These are phyloP conservation scores for Lichtheimia corymbifera DNA, from an alignment of 371 early-diverging fungal genomes.

Conservation along the genomic window DNA sequence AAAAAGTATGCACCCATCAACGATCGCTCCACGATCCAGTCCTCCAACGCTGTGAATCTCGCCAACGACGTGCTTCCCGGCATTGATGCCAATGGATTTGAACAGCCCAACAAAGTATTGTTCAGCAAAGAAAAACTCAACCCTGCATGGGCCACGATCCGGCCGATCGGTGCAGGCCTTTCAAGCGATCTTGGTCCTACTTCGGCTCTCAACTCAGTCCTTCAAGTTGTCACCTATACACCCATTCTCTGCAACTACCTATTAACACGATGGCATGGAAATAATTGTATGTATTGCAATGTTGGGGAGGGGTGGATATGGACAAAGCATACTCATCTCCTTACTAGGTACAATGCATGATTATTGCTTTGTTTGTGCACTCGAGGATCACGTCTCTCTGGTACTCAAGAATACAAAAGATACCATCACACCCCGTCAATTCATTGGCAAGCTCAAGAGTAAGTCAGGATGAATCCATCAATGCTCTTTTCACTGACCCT, in stretches of 20 bases:
- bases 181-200: constrained; percentile 82
- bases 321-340: no score
- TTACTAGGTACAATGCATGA: constrained; percentile 55
- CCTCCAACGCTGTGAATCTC: neutral
- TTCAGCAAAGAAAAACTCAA: constrained; percentile 59
- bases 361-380: constrained; percentile 68
- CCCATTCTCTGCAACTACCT: constrained; percentile 80
- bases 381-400: constrained; percentile 60
- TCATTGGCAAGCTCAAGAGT: constrained; percentile 75
- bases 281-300: constrained; percentile 45
- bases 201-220: constrained; percentile 91
- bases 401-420: constrained; percentile 40
- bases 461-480: constrained; percentile 27
- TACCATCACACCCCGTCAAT: constrained; percentile 60
- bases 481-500: neutral
- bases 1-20: constrained; percentile 47
- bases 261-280: constrained; percentile 59
- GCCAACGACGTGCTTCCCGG: constrained; percentile 4
- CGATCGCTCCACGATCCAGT: constrained; percentile 3
- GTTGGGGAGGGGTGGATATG: no score
- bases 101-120: constrained; percentile 61
- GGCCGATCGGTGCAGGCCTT: constrained; percentile 78
- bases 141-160: constrained; percentile 60
- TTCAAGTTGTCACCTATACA: constrained; percentile 91
- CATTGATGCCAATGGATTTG: constrained; percentile 65